Percentiles rank a stretch among this genome's conserved stretches.
These are phyloP conservation scores for Irpex sp. DNA, from an alignment of 1,284 basidiomycete species.

Conservation along the genomic window DNA sequence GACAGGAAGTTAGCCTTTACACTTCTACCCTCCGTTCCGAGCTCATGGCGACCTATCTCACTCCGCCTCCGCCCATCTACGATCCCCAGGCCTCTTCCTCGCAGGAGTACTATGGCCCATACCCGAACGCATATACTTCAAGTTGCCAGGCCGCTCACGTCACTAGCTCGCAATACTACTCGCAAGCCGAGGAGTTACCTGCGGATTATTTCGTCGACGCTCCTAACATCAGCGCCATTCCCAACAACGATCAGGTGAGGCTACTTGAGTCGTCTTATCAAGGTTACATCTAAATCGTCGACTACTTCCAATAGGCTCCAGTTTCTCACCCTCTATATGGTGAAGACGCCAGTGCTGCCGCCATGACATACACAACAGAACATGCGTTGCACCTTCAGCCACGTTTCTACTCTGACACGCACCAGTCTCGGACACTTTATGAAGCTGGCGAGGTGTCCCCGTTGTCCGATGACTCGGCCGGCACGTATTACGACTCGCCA, in stretches of 20 bases:
- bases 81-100: not conserved
- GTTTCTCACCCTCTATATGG: constrained; percentile 1
- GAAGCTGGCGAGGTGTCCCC: constrained; percentile 12
- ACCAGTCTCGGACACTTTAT: constrained; percentile 1
- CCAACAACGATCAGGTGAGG: constrained; percentile 10
- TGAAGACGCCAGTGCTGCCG: constrained; percentile 11
- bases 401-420: not conserved
- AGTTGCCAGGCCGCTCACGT: not conserved
- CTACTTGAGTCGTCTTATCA: constrained; percentile 11
- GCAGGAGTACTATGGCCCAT: constrained; percentile 3
- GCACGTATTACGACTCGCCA: constrained; percentile 12
- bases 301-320: constrained; percentile 1
- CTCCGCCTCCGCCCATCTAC: constrained; percentile 6
- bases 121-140: not conserved
- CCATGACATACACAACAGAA: constrained; percentile 6
- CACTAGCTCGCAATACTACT: constrained; percentile 2
- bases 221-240: constrained; percentile 6
- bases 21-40: constrained; percentile 1
- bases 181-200: not conserved
- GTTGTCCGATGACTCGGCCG: constrained; percentile 7
- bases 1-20: constrained; percentile 4
- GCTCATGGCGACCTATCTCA: constrained; percentile 7
- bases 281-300: constrained; percentile 13
- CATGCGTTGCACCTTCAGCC: not conserved
- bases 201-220: constrained; percentile 1